These are phyloP conservation scores for Xylariaceae sp. DNA, from an alignment of 2,329 filamentous ascomycete species.

Conservation along the genomic window DNA sequence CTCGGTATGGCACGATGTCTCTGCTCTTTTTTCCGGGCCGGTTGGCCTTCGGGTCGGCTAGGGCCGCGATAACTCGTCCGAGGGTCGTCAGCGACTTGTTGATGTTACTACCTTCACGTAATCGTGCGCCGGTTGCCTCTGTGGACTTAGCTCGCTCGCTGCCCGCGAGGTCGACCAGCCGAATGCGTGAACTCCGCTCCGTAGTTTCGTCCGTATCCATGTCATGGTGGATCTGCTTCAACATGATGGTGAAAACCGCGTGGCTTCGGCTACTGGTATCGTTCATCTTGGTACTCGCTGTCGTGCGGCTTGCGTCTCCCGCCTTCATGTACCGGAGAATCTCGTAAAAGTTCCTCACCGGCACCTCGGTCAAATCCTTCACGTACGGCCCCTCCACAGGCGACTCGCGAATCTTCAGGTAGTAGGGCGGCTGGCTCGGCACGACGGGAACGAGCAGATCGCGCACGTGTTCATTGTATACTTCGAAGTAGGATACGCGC, in stretches of 20 bases:
- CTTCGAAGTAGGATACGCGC: constrained; percentile 96
- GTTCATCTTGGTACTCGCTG: constrained; percentile 97
- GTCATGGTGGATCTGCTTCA: constrained; percentile 97
- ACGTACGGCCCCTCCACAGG: constrained; percentile 94
- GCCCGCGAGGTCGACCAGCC: constrained; percentile 89
- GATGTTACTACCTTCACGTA: constrained; percentile 95
- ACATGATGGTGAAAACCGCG: constrained; percentile 94
- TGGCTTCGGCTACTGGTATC: constrained; percentile 95
- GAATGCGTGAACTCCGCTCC: constrained; percentile 87
- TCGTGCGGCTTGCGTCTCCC: constrained; percentile 83
- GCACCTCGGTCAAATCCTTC: constrained; percentile 90
- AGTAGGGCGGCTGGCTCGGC: constrained; percentile 72
- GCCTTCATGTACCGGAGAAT: constrained; percentile 87
- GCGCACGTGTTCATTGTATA: constrained; percentile 98
- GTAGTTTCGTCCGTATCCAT: constrained; percentile 97
- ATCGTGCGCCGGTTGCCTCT: constrained; percentile 83
- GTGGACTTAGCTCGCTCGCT: constrained; percentile 94
- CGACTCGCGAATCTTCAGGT: constrained; percentile 95
- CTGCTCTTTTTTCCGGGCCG: constrained; percentile 47
- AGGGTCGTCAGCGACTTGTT: constrained; percentile 97
- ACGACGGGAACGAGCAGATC: constrained; percentile 77
- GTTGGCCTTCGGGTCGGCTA: constrained; percentile 64
- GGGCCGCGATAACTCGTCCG: constrained; percentile 88
- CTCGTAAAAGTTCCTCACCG: constrained; percentile 80
- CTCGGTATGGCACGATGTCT: constrained; percentile 80